Evolutionary conservation across 305 asterid species (phyloP).

Genomic region (Fraxinus paxiana): DNA sequence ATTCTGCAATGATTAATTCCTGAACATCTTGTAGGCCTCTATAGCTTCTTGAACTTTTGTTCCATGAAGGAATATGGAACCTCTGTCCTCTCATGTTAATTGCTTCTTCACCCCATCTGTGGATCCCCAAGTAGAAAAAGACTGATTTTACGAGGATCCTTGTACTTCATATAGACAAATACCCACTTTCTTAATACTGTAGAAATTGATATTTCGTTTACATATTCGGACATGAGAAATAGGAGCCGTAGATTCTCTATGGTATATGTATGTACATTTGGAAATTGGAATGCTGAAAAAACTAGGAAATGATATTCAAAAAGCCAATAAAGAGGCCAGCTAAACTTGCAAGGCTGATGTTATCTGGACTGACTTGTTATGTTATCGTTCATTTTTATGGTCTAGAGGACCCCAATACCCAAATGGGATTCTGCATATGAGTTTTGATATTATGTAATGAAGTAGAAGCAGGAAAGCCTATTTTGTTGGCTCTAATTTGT

Average conservation of each 20-base stretch:
- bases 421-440: neutral
- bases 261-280: neutral
- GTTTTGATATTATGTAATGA: neutral
- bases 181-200: neutral
- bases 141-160: neutral
- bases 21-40: neutral
- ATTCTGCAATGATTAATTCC: neutral
- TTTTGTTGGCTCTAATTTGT: neutral
- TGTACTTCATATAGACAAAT: neutral
- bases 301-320: neutral
- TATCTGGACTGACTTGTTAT: neutral
- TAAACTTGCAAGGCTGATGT: neutral
- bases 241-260: neutral
- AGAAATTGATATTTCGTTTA: neutral
- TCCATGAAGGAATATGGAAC: neutral
- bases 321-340: neutral
- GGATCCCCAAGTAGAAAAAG: neutral
- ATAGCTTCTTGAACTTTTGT: neutral
- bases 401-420: neutral
- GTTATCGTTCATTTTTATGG: neutral
- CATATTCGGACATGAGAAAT: neutral
- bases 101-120: neutral
- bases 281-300: neutral
- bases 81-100: neutral
- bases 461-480: neutral